Percentiles rank a stretch among this genome's conserved stretches.
Evolutionary conservation across 1,139 yeast species (phyloP).

Genomic region (Magnusiomyces tetraspermus): DNA sequence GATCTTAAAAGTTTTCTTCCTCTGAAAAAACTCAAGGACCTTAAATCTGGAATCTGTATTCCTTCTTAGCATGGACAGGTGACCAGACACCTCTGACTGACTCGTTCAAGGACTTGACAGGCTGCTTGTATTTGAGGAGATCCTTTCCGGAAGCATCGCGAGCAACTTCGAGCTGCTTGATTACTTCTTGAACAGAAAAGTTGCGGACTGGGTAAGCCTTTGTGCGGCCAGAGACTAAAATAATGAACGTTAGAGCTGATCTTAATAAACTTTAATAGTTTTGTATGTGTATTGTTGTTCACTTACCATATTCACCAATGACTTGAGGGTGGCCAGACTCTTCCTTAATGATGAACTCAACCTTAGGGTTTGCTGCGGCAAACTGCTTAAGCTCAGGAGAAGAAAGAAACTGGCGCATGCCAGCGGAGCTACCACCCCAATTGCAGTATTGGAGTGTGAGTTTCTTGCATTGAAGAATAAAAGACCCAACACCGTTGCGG

Average conservation of each 20-base stretch:
- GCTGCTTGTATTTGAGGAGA: conserved; percentile 53
- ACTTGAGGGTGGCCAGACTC: conserved; percentile 78
- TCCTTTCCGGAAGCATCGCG: conserved; percentile 54
- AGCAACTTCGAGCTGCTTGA: conserved; percentile 44
- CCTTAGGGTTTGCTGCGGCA: conserved; percentile 52
- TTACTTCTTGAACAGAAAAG: conserved; percentile 43
- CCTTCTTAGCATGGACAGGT: conserved; percentile 75
- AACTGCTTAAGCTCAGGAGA: conserved; percentile 43
- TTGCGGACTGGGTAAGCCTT: conserved; percentile 59
- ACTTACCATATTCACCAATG: conserved; percentile 50
- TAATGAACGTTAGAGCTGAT: not conserved
- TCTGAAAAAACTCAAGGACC: too few species aligned
- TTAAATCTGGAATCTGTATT: conserved; percentile 57
- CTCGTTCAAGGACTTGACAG: conserved; percentile 68
- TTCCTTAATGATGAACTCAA: conserved; percentile 61
- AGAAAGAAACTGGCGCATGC: conserved; percentile 61
- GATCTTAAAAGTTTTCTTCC: too few species aligned
- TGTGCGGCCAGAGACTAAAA: conserved; percentile 25
- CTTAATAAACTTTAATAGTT: too few species aligned
- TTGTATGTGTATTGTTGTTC: not conserved
- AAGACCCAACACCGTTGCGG: conserved; percentile 77
- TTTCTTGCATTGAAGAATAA: conserved; percentile 58
- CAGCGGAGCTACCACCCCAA: conserved; percentile 92
- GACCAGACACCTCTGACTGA: conserved; percentile 98
- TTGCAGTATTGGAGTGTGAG: conserved; percentile 73